Conservation (phyloP, 371 early-diverging fungal species). For the Rhizomucor miehei region DNA sequence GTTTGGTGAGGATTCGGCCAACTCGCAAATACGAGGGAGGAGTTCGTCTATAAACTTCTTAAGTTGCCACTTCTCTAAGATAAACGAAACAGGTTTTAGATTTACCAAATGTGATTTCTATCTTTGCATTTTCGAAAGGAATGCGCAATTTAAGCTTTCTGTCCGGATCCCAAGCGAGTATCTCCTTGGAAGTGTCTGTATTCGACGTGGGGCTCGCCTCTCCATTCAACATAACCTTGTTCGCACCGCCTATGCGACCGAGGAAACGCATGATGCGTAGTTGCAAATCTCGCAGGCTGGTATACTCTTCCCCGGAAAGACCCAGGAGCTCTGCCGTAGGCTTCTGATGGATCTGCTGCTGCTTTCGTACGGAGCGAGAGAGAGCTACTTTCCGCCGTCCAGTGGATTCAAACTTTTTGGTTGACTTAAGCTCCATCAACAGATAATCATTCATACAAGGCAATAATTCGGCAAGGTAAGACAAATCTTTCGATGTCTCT, state of each 20-base stretch:
- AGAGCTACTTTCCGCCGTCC: constrained; percentile 7
- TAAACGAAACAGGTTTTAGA: too few relatives aligned
- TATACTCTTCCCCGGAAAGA: constrained; percentile 11
- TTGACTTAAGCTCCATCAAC: constrained; percentile 40
- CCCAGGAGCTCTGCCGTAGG: constrained; percentile 17
- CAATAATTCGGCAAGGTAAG: constrained; percentile 32
- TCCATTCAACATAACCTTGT: constrained; percentile 47
- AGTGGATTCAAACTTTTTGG: constrained; percentile 17
- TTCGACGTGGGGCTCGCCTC: not conserved
- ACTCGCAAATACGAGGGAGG: constrained; percentile 70
- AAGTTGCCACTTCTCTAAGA: too few relatives aligned
- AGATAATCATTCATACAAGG: constrained; percentile 72
- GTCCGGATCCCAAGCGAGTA: constrained; percentile 63
- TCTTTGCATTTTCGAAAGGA: constrained; percentile 66
- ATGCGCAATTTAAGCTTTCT: constrained; percentile 50
- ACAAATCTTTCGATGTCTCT: constrained; percentile 14
- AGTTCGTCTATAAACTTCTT: constrained; percentile 72
- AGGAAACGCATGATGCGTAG: constrained; percentile 61
- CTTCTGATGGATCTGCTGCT: constrained; percentile 9
- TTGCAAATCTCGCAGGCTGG: constrained; percentile 47
- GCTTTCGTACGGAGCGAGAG: constrained; percentile 15
- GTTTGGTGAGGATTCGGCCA: constrained; percentile 74
- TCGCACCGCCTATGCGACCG: constrained; percentile 65
- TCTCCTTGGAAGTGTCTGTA: constrained; percentile 2
- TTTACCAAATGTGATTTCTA: constrained; percentile 65